Percentiles rank a stretch among this genome's conserved stretches.
Evolutionary conservation across 306 rosid species (phyloP).

Genomic region (Cucurbita maxima): DNA sequence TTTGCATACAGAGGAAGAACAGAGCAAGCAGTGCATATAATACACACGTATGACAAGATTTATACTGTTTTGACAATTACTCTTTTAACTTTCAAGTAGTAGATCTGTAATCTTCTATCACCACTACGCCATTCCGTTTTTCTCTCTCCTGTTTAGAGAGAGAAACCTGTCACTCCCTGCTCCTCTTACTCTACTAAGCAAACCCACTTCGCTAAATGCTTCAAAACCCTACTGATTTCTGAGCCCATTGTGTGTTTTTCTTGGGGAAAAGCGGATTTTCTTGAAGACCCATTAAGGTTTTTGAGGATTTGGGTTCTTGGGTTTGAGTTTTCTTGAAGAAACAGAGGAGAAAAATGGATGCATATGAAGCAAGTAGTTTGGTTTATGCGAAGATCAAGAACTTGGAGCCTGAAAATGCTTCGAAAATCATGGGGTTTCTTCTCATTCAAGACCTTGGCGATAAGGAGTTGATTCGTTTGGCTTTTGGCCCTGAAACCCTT

Average conservation of each 20-base stretch:
- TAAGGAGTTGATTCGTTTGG: conserved; percentile 52
- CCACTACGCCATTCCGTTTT: neutral
- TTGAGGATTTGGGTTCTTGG: neutral
- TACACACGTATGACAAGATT: conserved; percentile 1
- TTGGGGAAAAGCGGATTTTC: neutral
- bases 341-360: conserved; percentile 32
- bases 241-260: conserved; percentile 2
- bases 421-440: conserved; percentile 82
- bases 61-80: conserved; percentile 8
- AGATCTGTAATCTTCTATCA: conserved; percentile 5
- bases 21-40: neutral
- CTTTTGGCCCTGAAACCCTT: conserved; percentile 52
- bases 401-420: conserved; percentile 72
- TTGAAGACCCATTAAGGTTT: neutral
- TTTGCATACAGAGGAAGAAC: neutral
- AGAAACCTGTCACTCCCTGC: neutral
- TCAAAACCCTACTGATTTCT: neutral
- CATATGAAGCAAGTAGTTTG: conserved; percentile 60
- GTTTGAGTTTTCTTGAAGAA: neutral
- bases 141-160: neutral
- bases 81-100: neutral
- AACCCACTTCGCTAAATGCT: neutral
- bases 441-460: conserved; percentile 58
- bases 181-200: neutral
- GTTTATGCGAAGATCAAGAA: conserved; percentile 52